Percentiles rank a stretch among this genome's conserved stretches.
Evolutionary conservation across 768 basidiomycete species (phyloP).

Genomic region (Suillus occidentalis): DNA sequence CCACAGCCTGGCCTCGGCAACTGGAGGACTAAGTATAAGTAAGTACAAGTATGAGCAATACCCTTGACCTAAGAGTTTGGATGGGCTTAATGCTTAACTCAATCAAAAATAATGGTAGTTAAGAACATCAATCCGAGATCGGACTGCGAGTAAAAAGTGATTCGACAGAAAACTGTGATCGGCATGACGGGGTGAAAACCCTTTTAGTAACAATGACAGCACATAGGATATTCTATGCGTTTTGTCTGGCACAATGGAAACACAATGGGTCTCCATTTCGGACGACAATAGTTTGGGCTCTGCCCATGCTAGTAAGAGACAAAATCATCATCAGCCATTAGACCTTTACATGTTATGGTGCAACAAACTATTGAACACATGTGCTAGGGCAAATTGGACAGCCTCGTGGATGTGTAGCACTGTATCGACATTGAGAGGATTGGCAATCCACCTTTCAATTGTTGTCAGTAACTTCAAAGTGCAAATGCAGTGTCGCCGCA

Average conservation of each 20-base stretch:
- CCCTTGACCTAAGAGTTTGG: background rate
- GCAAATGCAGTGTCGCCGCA: background rate
- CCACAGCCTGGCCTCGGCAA: background rate
- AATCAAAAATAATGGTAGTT: background rate
- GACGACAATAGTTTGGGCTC: constrained; percentile 20
- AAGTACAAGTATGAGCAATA: background rate
- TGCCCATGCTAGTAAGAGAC: constrained; percentile 20
- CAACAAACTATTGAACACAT: constrained; percentile 41
- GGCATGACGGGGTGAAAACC: constrained; percentile 6
- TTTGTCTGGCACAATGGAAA: constrained; percentile 20
- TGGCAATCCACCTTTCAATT: constrained; percentile 43
- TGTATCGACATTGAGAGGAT: constrained; percentile 43
- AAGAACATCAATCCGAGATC: constrained; percentile 57
- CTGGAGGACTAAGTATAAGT: background rate
- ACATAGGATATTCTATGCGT: constrained; percentile 7
- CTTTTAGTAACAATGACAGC: background rate
- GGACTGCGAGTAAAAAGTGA: constrained; percentile 76
- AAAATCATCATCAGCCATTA: constrained; percentile 17
- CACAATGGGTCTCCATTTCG: constrained; percentile 21
- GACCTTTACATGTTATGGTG: background rate
- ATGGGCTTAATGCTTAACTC: background rate
- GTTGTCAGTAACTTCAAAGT: background rate
- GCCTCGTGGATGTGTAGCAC: constrained; percentile 32
- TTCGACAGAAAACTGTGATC: constrained; percentile 22
- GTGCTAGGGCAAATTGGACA: constrained; percentile 39